Evolutionary conservation across 2,329 filamentous ascomycete genomes (phyloP).

Genomic region (Xylaria hypoxylon): DNA sequence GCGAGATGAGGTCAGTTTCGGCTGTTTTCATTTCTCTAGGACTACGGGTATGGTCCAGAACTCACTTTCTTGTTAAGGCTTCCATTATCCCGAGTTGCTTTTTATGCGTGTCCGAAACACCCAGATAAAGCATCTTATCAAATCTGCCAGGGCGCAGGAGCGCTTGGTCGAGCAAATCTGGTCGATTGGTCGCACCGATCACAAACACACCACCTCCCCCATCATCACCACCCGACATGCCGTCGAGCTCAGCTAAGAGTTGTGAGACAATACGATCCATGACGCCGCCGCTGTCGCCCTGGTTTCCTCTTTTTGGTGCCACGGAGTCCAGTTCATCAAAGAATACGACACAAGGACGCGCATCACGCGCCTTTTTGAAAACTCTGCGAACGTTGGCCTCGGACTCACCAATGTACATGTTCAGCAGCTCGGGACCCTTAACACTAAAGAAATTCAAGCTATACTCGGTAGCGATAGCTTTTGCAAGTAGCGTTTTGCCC

Average conservation of each 20-base stretch:
- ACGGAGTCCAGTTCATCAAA: conserved; percentile 95
- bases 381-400: conserved; percentile 92
- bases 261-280: conserved; percentile 99
- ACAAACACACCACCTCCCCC: conserved; percentile 89
- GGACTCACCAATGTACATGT: conserved; percentile 97
- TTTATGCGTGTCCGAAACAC: conserved; percentile 94
- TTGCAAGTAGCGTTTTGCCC: conserved; percentile 91
- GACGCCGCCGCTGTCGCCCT: conserved; percentile 95
- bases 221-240: conserved; percentile 94
- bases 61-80: conserved; percentile 91
- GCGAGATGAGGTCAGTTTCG: conserved; percentile 26
- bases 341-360: conserved; percentile 89
- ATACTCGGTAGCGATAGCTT: conserved; percentile 93
- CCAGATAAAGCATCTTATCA: conserved; percentile 98
- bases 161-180: conserved; percentile 91
- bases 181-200: conserved; percentile 94
- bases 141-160: conserved; percentile 90
- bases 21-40: conserved; percentile 11
- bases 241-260: conserved; percentile 92
- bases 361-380: conserved; percentile 87
- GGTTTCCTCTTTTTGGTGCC: conserved; percentile 94
- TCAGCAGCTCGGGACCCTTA: conserved; percentile 90
- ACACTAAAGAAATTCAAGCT: conserved; percentile 95
- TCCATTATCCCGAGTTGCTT: conserved; percentile 96
- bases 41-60: conserved; percentile 40